phyloP scores from a whole-genome alignment of 2,329 filamentous ascomycete species.

The Calonectria henricotiae region DNA sequence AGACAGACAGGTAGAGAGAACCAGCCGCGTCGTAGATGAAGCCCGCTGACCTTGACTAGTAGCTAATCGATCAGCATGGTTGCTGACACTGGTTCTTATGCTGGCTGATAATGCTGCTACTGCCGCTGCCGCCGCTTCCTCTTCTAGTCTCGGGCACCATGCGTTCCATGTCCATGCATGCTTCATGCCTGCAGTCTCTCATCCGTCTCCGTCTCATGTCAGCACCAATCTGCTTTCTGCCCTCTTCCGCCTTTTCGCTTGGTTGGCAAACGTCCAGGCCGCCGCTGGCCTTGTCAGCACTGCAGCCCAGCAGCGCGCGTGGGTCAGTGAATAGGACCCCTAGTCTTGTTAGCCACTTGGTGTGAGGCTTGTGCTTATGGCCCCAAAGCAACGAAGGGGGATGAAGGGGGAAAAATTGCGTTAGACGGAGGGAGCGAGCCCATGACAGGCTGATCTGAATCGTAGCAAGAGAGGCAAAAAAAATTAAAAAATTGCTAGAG shows the following conservation, averaged over 20 bases:
- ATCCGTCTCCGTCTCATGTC: conserved; percentile 31
- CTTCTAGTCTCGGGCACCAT: conserved; percentile 29
- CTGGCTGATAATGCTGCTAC: conserved; percentile 38
- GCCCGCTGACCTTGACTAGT: conserved; percentile 16
- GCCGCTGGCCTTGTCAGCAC: conserved; percentile 14
- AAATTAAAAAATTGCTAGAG: background rate
- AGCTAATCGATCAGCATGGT: background rate
- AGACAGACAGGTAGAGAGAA: too few relatives aligned
- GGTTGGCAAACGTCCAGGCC: background rate
- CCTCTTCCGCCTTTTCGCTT: conserved; percentile 27
- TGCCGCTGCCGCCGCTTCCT: too few relatives aligned
- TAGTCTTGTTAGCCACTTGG: conserved; percentile 26
- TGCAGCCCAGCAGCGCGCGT: conserved; percentile 5
- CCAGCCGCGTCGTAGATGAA: background rate
- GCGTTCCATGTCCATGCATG: conserved; percentile 2
- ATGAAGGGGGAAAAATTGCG: background rate
- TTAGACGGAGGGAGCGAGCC: too few relatives aligned
- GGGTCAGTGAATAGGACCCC: conserved; percentile 23
- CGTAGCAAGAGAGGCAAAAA: background rate
- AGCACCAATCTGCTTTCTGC: conserved; percentile 33
- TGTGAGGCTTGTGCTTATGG: conserved; percentile 28
- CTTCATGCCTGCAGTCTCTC: conserved; percentile 6
- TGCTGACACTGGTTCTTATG: conserved; percentile 34
- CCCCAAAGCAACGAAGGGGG: background rate
- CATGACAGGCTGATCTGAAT: background rate